Conservation (phyloP, 768 basidiomycete genomes). For the Termitomyces sp. region DNA sequence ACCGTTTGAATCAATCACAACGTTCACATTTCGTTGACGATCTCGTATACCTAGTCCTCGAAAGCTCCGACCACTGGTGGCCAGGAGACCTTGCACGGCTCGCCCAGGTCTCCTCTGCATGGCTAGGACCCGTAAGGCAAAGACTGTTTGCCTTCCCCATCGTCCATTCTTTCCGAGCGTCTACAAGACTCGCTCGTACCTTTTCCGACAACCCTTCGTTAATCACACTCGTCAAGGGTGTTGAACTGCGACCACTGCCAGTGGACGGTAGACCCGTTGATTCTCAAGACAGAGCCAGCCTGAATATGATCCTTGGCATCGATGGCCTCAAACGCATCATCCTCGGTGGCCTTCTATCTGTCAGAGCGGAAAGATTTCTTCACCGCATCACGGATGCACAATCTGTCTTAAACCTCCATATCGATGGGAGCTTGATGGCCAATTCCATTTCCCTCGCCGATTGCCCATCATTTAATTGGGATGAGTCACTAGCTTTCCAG, state of each 20-base stretch:
- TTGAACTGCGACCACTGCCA: conserved; percentile 34
- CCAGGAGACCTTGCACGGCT: conserved; percentile 41
- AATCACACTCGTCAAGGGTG: conserved; percentile 28
- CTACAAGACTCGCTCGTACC: conserved; percentile 35
- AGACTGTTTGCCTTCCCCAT: conserved; percentile 39
- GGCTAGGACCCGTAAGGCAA: conserved; percentile 38
- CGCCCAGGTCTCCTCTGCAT: conserved; percentile 43
- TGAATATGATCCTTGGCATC: conserved; percentile 37
- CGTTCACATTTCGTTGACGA: conserved; percentile 38
- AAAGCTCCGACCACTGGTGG: conserved; percentile 48
- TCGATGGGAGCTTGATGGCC: conserved; percentile 38
- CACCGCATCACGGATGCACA: conserved; percentile 35
- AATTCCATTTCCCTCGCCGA: conserved; percentile 18
- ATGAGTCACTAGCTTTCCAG: conserved; percentile 40
- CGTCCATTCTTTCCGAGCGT: conserved; percentile 35
- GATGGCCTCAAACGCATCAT: conserved; percentile 36
- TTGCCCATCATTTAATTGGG: conserved; percentile 46
- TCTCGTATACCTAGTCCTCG: conserved; percentile 47
- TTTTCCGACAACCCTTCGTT: conserved; percentile 32
- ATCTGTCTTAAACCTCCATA: conserved; percentile 33
- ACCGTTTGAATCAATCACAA: neutral
- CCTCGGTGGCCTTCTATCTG: conserved; percentile 43
- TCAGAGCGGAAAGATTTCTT: conserved; percentile 43
- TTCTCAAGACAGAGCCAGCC: conserved; percentile 25
- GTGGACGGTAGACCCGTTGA: conserved; percentile 12